Base-by-base conservation (phyloP, 2,329 filamentous ascomycete species). In the Penicillium digitatum region DNA sequence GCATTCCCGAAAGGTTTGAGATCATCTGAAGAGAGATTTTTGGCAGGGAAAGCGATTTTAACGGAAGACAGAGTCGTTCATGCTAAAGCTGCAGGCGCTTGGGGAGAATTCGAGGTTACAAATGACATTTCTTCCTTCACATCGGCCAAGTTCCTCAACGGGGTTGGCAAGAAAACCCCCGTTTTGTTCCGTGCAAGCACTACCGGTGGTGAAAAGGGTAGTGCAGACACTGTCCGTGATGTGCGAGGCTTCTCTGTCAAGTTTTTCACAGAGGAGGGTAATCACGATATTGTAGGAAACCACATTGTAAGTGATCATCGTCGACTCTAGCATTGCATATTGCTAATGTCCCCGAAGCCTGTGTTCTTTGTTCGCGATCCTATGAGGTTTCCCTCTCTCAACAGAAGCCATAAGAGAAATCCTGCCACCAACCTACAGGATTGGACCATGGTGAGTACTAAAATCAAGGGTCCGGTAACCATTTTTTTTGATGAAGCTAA, bases 341-440 rank as follows among this genome's bases (percentile, higher is more conserved):
- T 5, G n/a, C 52, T 57, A 38, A 59, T 27, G 5, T 10, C 59
- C 3, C 16, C 5, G 18, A 43, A 69, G 60, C 76, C 73, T 2
- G 73, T 78, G 9, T 78, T 78, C 65, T 78, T 78, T 55, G 69
- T 78, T 39, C 69, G 76, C 3, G 76, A 78, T 50, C 74, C 75
- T 11, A 62, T 72, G 48, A 74, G 75, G 49, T 77, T 77, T 49
- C 74, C 75, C 3, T 69, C 69, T 2, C 54, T 78, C 47, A 77
- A 75, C 52, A 66, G 87, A 64, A 86, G 84, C 0, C 86, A 88
- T 67, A 88, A 88, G 76, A 78, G 84, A 14, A 73, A 88, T 60
- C 85, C 85, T 0, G 76, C 81, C 55, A 87, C 83, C 0, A 82
- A 87, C 65, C 70, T 86, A 1, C 83, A 81, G n/a, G 82, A 87